phyloP scores from a whole-genome alignment of 345 rosid genomes.

The Lenwebbia sp. region DNA sequence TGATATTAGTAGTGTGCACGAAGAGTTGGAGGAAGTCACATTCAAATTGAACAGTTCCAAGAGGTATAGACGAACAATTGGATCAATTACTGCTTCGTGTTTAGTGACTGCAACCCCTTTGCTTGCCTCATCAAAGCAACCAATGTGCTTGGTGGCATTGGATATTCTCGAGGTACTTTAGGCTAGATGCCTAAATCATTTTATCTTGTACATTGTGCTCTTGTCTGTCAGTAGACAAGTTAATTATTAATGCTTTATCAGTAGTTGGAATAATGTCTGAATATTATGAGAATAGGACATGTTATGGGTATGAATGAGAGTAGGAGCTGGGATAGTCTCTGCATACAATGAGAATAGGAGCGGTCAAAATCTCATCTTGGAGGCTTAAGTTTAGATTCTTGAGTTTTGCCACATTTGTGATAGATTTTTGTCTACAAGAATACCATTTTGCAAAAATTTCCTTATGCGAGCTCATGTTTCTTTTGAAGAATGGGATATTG shows the following conservation, averaged over 20 bases:
- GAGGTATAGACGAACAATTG: constrained; percentile 73
- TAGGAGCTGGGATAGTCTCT: neutral
- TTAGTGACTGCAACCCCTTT: constrained; percentile 64
- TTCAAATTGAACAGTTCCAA: constrained; percentile 57
- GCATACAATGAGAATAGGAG: neutral
- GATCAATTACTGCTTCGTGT: constrained; percentile 75
- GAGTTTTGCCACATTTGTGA: neutral
- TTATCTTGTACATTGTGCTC: neutral
- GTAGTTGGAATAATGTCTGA: neutral
- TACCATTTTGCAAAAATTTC: neutral
- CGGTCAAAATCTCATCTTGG: neutral
- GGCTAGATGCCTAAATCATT: neutral
- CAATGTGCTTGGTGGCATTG: constrained; percentile 61
- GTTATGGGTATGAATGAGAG: neutral
- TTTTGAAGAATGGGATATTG: constrained; percentile 50
- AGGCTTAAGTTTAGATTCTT: neutral
- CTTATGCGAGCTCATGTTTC: neutral
- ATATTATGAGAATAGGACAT: neutral
- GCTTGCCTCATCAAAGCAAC: constrained; percentile 63
- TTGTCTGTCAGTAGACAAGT: neutral
- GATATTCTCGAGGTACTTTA: constrained; percentile 66
- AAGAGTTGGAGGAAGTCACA: constrained; percentile 54
- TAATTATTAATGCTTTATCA: neutral
- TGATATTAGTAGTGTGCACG: constrained; percentile 1
- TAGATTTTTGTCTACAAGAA: neutral